Percentiles rank a stretch among this genome's conserved stretches.
Evolutionary conservation across 179 eudicot genomes (phyloP).

Genomic region (Beta corolliflora): DNA sequence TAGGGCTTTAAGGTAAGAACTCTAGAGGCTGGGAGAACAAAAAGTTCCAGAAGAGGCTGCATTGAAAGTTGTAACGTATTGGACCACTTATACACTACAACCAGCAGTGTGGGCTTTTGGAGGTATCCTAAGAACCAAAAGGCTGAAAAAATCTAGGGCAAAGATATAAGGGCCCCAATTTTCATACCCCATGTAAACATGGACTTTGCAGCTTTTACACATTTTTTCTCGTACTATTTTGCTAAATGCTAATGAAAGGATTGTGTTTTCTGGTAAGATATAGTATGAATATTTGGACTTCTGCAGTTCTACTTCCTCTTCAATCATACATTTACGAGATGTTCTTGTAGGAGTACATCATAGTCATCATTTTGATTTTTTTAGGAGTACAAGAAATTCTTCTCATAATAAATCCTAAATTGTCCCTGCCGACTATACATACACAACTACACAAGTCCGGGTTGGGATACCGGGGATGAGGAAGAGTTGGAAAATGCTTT

Average conservation of each 20-base stretch:
- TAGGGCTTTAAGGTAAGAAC: conserved; percentile 1
- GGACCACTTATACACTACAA: conserved; percentile 10
- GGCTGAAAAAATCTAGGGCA: background rate
- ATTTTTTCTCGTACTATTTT: background rate
- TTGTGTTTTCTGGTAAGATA: background rate
- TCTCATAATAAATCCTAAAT: no score
- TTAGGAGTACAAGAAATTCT: no score
- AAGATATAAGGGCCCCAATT: background rate
- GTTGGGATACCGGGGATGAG: no score
- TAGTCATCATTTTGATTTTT: no score
- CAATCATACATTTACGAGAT: no score
- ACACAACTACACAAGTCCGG: no score
- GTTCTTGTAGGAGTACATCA: no score
- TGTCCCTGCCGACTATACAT: no score
- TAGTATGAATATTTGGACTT: no score
- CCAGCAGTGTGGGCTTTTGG: conserved; percentile 17
- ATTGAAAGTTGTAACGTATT: background rate
- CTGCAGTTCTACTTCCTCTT: no score
- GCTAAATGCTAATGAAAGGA: background rate
- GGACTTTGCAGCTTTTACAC: background rate
- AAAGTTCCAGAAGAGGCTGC: background rate
- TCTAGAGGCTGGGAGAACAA: background rate
- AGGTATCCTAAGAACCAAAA: conserved; percentile 12
- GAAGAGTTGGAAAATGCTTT: no score
- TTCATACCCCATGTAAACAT: background rate